Base-by-base conservation (phyloP, 176 grass and related monocot species). In the Juncus inflexus region DNA sequence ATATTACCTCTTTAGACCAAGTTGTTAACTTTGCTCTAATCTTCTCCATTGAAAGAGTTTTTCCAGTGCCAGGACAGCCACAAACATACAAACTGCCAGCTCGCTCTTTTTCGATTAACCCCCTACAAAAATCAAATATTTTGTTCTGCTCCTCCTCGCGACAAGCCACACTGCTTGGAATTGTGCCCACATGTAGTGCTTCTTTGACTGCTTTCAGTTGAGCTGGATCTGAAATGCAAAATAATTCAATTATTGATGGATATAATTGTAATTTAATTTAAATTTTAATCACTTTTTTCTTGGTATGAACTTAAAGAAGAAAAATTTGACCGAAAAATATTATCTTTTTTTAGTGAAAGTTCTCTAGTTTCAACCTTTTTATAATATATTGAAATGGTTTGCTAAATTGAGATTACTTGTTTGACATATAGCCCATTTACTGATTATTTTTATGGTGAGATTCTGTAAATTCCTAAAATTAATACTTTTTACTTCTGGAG, bases 41-140 rank as follows among this genome's bases (percentile, higher is more conserved):
- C 50, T 86, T 90, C 72, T 71, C 82, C 50, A 99, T 76, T 0
- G 94, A 99, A 43, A 99, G 61, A 12, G 89, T 86, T 63, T 99
- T 99, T 80, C 89, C 95, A 36, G 95, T 99, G 42, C 95, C 85
- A 0, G 95, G 89, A 58, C 88, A 90, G 9, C 89, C 89, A 2
- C 95, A 94, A 1, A 90, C 78, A 70, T 99, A 99, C 5, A 94
- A 45, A 63, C 94, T 92, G 8, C 80, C 89, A 10, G 85, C 75
- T 76, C 60, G 77, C 57, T 86, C 86, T 49, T 90, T 73, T 68
- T 84, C 51, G 3, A 92, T 11, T 6, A 80, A 83, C 0, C 62
- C 62, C 76, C 78, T 92, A 58, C 83, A 99, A 66, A 99, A 92
- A 9, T 87, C 80, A 36, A 92, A 42, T 37, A 99, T 81, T 4